Base-by-base conservation (phyloP, 352 stramenopile genomes). In the Phytophthora tentaculata region DNA sequence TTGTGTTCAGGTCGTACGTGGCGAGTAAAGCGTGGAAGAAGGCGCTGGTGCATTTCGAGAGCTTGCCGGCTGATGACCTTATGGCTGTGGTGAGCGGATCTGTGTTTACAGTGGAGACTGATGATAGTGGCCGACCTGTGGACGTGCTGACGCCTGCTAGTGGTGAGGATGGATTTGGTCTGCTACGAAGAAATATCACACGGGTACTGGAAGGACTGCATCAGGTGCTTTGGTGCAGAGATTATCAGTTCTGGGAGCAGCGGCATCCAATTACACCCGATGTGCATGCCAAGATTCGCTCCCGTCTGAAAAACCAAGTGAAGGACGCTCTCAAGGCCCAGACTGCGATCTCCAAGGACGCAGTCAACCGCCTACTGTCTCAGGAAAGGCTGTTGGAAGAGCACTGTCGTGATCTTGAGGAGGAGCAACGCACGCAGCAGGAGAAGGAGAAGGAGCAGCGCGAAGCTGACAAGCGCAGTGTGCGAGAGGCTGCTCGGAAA, bases 201-300 rank as follows among this genome's bases (percentile, higher is more conserved):
- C 79, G 85, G 12, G 70, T 91, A 2, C 50, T 95, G 9, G 88
- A 95, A 78, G 88, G 88, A 20, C 66, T 91, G 10, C 80, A 81
- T 35, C 79, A 80, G 41, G 86, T 92, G 17, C 44, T 91, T 0
- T 71, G 71, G 24, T 95, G 88, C 56, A 73, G 26, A 23, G 83
- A 91, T 52, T 95, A 95, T 65, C 83, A 91, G 41, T 92, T 95
- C n/a, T 95, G 86, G 88, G 86, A 95, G 69, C 81, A 92, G 54
- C 81, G 86, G 3, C 83, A 95, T 66, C 66, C 81, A 6, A 80
- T 92, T 13, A 81, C 77, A 24, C 69, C 79, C 9, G 79, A 91
- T 14, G 72, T 83, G 3, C 83, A 92, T 61, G 58, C 77, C 2
- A 92, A 91, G 39, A 59, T 91, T 48, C 84, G 84, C 3, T 69